Percentiles rank a stretch among this genome's conserved stretches.
Conservation (phyloP, 352 stramenopile genomes). For the Phytophthora cactorum region DNA sequence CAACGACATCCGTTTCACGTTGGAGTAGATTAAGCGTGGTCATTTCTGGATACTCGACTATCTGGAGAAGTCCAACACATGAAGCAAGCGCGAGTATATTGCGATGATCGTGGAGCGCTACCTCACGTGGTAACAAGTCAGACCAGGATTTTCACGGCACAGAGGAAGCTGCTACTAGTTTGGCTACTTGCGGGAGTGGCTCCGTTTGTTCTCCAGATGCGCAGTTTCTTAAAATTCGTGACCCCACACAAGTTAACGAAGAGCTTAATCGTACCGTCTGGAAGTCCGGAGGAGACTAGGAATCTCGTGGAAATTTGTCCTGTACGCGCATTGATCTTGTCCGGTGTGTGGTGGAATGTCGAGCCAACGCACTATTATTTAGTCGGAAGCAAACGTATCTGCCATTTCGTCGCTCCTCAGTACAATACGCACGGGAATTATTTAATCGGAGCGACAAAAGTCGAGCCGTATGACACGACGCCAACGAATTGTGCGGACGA, state of each 20-base stretch:
- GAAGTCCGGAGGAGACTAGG: not conserved
- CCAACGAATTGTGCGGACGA: conserved; percentile 2
- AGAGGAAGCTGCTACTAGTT: not conserved
- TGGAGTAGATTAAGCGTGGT: not conserved
- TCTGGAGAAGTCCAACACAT: not conserved
- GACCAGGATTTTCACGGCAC: not conserved
- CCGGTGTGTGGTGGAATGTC: conserved; percentile 13
- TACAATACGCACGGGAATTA: conserved; percentile 14
- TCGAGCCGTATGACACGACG: not conserved
- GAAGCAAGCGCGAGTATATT: conserved; percentile 15
- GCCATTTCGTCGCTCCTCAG: conserved; percentile 15
- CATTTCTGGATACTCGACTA: conserved; percentile 6
- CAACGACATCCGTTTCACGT: conserved; percentile 2
- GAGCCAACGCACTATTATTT: conserved; percentile 10
- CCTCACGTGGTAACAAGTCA: conserved; percentile 3
- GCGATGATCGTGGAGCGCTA: conserved; percentile 1
- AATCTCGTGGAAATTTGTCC: conserved; percentile 5
- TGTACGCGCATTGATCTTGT: conserved; percentile 6
- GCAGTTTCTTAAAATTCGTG: conserved; percentile 8
- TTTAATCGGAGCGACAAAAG: conserved; percentile 4
- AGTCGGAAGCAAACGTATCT: not conserved
- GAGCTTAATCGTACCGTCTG: conserved; percentile 2
- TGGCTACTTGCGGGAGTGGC: conserved; percentile 6
- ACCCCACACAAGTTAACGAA: conserved; percentile 13
- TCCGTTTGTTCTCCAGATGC: conserved; percentile 10